Percentiles rank a stretch among this genome's conserved stretches.
phyloP scores from a whole-genome alignment of 2,329 filamentous ascomycete species.

The Fusarium succisae region DNA sequence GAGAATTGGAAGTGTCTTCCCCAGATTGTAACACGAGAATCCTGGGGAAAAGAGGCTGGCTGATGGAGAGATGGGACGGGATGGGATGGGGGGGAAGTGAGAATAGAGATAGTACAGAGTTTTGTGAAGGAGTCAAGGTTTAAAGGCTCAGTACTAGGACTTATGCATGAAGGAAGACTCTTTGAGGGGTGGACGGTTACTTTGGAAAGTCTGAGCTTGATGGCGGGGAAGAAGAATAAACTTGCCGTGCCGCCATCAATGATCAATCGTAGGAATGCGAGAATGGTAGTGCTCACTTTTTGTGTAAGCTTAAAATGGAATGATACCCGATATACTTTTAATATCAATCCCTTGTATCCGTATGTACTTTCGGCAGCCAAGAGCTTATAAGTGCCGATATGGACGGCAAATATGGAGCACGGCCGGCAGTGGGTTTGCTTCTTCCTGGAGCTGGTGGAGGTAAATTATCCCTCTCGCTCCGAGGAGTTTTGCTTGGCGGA shows the following conservation, averaged over 20 bases:
- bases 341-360: not conserved
- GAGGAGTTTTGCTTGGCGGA: no score
- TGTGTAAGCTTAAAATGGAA: not conserved
- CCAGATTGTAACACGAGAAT: constrained; percentile 1
- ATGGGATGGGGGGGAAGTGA: constrained; percentile 11
- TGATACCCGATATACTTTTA: not conserved
- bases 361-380: not conserved
- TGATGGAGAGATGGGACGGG: not conserved
- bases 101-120: not conserved
- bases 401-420: not conserved
- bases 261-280: not conserved
- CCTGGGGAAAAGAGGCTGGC: not conserved
- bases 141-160: not conserved
- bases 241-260: not conserved
- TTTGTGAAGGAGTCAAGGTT: not conserved
- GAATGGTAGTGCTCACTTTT: not conserved
- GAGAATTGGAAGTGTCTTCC: not conserved
- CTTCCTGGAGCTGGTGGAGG: not conserved
- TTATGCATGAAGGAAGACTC: not conserved
- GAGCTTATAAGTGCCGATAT: not conserved
- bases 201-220: not conserved
- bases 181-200: not conserved
- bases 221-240: not conserved
- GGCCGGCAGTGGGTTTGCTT: not conserved
- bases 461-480: no score